Base-by-base conservation (phyloP, 225 moss, liverwort and hornwort species). In the Pseudisothecium myosuroides region DNA sequence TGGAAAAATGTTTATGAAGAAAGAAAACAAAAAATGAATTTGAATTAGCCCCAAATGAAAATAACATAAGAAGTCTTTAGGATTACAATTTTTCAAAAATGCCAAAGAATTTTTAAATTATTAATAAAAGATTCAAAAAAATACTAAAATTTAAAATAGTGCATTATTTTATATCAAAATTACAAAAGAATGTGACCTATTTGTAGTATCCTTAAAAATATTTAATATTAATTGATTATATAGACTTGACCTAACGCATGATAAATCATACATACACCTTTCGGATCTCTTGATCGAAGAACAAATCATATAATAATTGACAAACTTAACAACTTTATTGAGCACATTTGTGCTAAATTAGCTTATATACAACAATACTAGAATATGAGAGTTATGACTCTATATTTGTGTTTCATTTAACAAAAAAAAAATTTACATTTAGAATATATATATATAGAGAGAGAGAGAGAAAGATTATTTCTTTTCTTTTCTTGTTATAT, bases 1-100 rank as follows among this genome's bases (percentile, higher is more conserved):
- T 26, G 0, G 4, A 41, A 26, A 71, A 41, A 26, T 0, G 0
- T 7, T 41, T 0, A 3, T 0, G 2, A 41, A 41, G 10, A 24
- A 71, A 20, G 15, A 15, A 41, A 26, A 34, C 2, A 65, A 41
- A 2, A 6, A 37, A 20, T 1, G 0, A 41, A 39, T 69, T 7
- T 12, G 24, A 14, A 26, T 15, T 26, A 71, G 41, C 15, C 1
- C 14, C 26, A 69, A 69, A 39, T 39, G 23, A 39, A n/a, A 37
- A 37, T 6, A 1, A 68, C 11, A 68, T 19, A 68, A 68, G 6
- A 6, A 21, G 7, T 68, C 21, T n/a, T n/a, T 12, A 21, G 22
- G n/a, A 68, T 26, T 5, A 16, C 1, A 45, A 6, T 9, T 41
- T 43, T 34, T 21, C 1, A 6, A 8, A 34, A 50, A 1, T 34